Percentiles rank a stretch among this genome's conserved stretches.
Conservation (phyloP, 2,329 filamentous ascomycete genomes). For the Pseudogymnoascus sp. region DNA sequence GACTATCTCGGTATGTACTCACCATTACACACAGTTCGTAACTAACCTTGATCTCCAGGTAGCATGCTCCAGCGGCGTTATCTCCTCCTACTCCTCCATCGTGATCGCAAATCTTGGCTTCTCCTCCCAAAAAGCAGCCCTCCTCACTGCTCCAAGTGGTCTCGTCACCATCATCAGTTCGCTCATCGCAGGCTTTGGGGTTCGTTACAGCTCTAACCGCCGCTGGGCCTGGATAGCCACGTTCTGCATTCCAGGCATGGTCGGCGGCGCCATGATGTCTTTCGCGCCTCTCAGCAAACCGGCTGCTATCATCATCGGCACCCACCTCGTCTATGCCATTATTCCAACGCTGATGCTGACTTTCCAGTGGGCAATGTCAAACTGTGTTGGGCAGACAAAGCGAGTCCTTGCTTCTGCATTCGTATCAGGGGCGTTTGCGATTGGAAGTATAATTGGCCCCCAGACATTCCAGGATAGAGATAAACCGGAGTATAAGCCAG, state of each 20-base stretch:
- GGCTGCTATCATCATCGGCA: constrained; percentile 36
- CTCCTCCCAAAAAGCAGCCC: constrained; percentile 35
- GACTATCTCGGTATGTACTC: not conserved
- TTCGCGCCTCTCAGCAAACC: constrained; percentile 34
- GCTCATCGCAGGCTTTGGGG: constrained; percentile 33
- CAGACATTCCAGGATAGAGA: constrained; percentile 47
- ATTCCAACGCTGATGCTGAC: constrained; percentile 38
- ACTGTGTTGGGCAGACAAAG: constrained; percentile 41
- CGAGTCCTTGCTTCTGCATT: constrained; percentile 42
- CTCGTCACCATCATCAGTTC: constrained; percentile 37
- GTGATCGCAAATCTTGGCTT: constrained; percentile 34
- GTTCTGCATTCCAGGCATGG: constrained; percentile 40
- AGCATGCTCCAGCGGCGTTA: not conserved
- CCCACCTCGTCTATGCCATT: constrained; percentile 40
- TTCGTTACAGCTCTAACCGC: constrained; percentile 34
- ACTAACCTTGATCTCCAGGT: constrained; percentile 18
- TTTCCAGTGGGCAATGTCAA: constrained; percentile 20
- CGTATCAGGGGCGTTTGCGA: constrained; percentile 42
- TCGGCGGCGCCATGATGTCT: constrained; percentile 38
- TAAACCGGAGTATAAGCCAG: constrained; percentile 45
- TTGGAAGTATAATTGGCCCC: constrained; percentile 50
- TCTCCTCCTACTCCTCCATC: not conserved
- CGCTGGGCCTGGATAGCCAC: constrained; percentile 37
- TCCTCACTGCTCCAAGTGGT: constrained; percentile 39
- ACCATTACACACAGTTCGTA: not conserved